Conservation (phyloP, 2,329 filamentous ascomycete genomes). For the Pseudogymnoascus sp. region DNA sequence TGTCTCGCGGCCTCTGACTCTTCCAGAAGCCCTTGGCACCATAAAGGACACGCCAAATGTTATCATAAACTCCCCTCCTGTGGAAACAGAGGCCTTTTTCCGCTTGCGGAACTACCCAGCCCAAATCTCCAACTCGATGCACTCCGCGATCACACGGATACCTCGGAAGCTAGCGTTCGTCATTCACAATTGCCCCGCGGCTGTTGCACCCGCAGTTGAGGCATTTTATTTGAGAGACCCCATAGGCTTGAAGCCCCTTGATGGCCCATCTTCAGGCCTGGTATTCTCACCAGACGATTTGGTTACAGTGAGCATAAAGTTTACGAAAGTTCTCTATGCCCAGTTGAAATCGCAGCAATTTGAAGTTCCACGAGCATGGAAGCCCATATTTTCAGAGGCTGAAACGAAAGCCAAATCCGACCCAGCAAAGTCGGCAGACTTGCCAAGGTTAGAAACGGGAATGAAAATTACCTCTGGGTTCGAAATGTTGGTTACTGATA, state of each 20-base stretch:
- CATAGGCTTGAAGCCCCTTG: slow-evolving; percentile 61
- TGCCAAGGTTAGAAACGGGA: slow-evolving; percentile 53
- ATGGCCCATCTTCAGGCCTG: slow-evolving; percentile 46
- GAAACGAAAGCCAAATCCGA: slow-evolving; percentile 27
- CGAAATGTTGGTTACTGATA: slow-evolving; percentile 71
- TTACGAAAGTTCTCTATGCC: slow-evolving; percentile 84
- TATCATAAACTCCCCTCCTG: slow-evolving; percentile 62
- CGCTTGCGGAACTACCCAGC: slow-evolving; percentile 75
- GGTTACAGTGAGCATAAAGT: slow-evolving; percentile 69
- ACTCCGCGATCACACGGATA: slow-evolving; percentile 65
- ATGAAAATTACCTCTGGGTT: slow-evolving; percentile 90
- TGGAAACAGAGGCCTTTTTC: slow-evolving; percentile 89
- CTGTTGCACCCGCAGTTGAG: slow-evolving; percentile 78
- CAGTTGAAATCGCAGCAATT: slow-evolving; percentile 86
- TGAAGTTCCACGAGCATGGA: slow-evolving; percentile 51
- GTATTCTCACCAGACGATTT: slow-evolving; percentile 71
- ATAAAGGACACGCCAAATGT: slow-evolving; percentile 49
- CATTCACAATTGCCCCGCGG: slow-evolving; percentile 65
- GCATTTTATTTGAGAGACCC: slow-evolving; percentile 89
- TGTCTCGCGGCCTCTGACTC: slow-evolving; percentile 43
- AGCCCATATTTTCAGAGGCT: slow-evolving; percentile 28
- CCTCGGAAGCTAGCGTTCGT: slow-evolving; percentile 78
- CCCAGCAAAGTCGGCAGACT: slow-evolving; percentile 21
- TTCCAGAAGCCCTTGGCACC: slow-evolving; percentile 56
- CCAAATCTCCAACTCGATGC: slow-evolving; percentile 67